Conservation (phyloP, 345 rosid species). For the Capsella bursapastoris region DNA sequence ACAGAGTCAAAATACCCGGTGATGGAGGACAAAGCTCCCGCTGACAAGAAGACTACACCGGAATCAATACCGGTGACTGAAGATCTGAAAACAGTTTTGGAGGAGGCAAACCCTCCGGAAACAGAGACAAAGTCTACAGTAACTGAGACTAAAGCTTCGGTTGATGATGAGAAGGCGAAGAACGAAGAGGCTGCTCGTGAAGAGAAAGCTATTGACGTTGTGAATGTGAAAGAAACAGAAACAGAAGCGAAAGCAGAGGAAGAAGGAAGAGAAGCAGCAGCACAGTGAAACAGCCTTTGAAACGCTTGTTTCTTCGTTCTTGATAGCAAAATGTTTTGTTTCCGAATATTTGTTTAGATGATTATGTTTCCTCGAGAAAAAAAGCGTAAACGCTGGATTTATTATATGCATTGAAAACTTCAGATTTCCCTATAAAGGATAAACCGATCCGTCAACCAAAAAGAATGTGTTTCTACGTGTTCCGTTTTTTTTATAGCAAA, state of each 20-base stretch:
- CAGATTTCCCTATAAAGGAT: neutral
- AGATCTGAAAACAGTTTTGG: conserved; percentile 24
- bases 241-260: conserved; percentile 30
- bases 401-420: neutral
- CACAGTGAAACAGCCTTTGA: neutral
- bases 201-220: conserved; percentile 6
- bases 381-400: neutral
- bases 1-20: neutral
- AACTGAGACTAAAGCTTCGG: neutral
- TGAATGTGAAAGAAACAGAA: conserved; percentile 17
- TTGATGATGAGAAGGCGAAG: conserved; percentile 1
- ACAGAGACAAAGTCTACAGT: neutral
- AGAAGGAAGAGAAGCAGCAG: conserved; percentile 5
- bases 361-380: neutral
- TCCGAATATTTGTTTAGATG: neutral
- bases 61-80: neutral
- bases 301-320: conserved; percentile 9
- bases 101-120: neutral
- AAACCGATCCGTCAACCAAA: neutral
- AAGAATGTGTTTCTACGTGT: neutral
- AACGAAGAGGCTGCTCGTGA: conserved; percentile 16
- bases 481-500: neutral
- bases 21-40: neutral
- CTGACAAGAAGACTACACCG: conserved; percentile 17
- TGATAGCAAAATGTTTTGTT: conserved; percentile 6